phyloP scores from a whole-genome alignment of 2,329 filamentous ascomycete genomes.

The Massarina eburnea region DNA sequence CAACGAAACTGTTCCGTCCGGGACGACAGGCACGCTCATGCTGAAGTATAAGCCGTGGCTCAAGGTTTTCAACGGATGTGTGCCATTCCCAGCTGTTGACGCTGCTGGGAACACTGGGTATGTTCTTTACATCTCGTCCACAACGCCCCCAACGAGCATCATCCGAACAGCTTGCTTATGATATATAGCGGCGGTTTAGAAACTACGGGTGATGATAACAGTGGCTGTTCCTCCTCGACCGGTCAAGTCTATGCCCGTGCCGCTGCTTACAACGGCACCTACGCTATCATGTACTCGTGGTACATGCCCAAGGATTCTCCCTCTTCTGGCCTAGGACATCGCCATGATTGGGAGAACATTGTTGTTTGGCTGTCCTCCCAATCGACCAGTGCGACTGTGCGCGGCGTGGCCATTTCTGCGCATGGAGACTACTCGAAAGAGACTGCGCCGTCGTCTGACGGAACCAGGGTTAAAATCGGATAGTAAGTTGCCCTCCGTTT shows the following conservation, averaged over 20 bases:
- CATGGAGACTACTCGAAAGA: slow-evolving; percentile 53
- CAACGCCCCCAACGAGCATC: neutral
- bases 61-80: slow-evolving; percentile 60
- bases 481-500: slow-evolving; percentile 34
- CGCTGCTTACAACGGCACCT: slow-evolving; percentile 44
- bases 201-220: slow-evolving; percentile 42
- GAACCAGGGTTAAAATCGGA: slow-evolving; percentile 49
- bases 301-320: slow-evolving; percentile 55
- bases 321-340: slow-evolving; percentile 50
- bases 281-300: slow-evolving; percentile 58
- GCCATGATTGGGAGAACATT: slow-evolving; percentile 60
- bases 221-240: slow-evolving; percentile 47
- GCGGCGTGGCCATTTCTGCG: slow-evolving; percentile 55
- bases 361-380: slow-evolving; percentile 54
- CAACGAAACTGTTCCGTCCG: slow-evolving; percentile 54
- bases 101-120: slow-evolving; percentile 59
- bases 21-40: slow-evolving; percentile 51
- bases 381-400: slow-evolving; percentile 45
- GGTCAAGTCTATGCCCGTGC: slow-evolving; percentile 57
- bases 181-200: slow-evolving; percentile 49
- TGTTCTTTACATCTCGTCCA: slow-evolving; percentile 11
- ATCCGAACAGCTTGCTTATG: no score
- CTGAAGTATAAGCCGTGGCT: slow-evolving; percentile 60
- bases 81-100: slow-evolving; percentile 65
- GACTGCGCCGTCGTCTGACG: slow-evolving; percentile 45